phyloP scores from a whole-genome alignment of 2,329 filamentous ascomycete species.

The Talaromyces verruculosus region DNA sequence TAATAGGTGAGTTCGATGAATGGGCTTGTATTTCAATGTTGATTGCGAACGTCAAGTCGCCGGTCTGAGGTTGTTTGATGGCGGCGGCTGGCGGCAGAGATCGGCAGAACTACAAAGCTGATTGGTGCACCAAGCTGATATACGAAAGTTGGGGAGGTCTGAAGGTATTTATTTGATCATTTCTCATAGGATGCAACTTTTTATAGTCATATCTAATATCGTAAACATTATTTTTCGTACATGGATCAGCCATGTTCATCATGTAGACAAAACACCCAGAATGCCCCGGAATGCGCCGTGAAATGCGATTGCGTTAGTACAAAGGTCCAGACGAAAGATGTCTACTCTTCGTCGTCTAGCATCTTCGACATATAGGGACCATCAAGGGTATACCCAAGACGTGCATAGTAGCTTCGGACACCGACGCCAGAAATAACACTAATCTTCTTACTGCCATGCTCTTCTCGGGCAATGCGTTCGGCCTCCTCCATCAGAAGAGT shows the following conservation, averaged over 20 bases:
- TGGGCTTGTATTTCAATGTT: not conserved
- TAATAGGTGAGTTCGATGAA: not conserved
- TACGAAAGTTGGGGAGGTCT: not conserved
- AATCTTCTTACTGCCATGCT: slow-evolving; percentile 91
- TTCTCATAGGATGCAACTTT: not conserved
- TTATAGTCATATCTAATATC: not conserved
- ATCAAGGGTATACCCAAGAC: slow-evolving; percentile 89
- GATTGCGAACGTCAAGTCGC: not conserved
- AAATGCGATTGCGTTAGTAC: slow-evolving; percentile 17
- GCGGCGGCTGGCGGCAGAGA: slow-evolving; percentile 12
- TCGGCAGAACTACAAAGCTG: slow-evolving; percentile 12
- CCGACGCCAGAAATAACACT: slow-evolving; percentile 98
- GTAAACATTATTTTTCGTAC: slow-evolving; percentile 6
- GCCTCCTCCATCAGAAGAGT: slow-evolving; percentile 97
- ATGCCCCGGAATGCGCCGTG: slow-evolving; percentile 15
- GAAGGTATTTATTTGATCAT: not conserved
- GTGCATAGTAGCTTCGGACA: slow-evolving; percentile 90
- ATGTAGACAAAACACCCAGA: slow-evolving; percentile 1
- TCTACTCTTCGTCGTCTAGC: slow-evolving; percentile 36
- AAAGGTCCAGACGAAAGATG: not conserved
- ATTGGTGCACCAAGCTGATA: not conserved
- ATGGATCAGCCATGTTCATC: not conserved
- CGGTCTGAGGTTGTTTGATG: slow-evolving; percentile 7
- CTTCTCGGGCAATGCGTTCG: slow-evolving; percentile 88
- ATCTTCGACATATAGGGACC: slow-evolving; percentile 72